Percentiles rank a stretch among this genome's conserved stretches.
Evolutionary conservation across 257 asterid genomes (phyloP).

Genomic region (Przewalskia tangutica): DNA sequence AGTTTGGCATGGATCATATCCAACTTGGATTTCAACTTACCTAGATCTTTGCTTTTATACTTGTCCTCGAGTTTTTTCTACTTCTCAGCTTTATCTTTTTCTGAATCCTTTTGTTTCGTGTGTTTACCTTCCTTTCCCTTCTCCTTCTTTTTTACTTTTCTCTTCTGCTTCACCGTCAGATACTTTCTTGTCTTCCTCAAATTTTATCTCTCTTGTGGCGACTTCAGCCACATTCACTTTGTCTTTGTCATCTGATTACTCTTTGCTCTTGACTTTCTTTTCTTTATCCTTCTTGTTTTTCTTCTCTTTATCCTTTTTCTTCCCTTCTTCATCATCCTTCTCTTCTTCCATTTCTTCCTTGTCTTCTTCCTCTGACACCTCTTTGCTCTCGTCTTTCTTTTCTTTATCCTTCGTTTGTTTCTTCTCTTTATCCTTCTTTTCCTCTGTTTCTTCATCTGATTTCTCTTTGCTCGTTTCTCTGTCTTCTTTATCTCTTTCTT

Average conservation of each 20-base stretch:
- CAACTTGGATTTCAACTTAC: conserved; percentile 42
- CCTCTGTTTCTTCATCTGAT: conserved; percentile 15
- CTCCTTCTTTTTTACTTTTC: background rate
- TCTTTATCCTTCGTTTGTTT: conserved; percentile 6
- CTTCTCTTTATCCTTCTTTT: conserved; percentile 9
- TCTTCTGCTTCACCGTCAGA: conserved; percentile 14
- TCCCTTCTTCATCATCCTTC: conserved; percentile 1
- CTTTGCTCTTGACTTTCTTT: background rate
- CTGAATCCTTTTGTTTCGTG: conserved; percentile 25
- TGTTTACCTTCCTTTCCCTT: conserved; percentile 19
- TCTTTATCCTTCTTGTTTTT: background rate
- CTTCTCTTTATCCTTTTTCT: conserved; percentile 3
- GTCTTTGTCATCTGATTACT: background rate
- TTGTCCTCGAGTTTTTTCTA: conserved; percentile 36
- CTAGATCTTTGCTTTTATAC: conserved; percentile 21
- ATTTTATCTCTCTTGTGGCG: conserved; percentile 30
- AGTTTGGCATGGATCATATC: conserved; percentile 45
- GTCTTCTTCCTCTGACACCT: conserved; percentile 14
- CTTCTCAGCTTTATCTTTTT: conserved; percentile 45
- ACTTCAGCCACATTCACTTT: conserved; percentile 3
- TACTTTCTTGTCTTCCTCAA: conserved; percentile 18
- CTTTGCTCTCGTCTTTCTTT: conserved; percentile 10
- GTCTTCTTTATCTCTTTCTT: conserved; percentile 9
- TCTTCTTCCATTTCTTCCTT: conserved; percentile 16
- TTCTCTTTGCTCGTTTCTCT: conserved; percentile 10